A percentile compares a stretch with the other conserved stretches of the same genome.
phyloP scores from a whole-genome alignment of 176 grass and related monocot genomes.

The Bothriochloa decipiens region DNA sequence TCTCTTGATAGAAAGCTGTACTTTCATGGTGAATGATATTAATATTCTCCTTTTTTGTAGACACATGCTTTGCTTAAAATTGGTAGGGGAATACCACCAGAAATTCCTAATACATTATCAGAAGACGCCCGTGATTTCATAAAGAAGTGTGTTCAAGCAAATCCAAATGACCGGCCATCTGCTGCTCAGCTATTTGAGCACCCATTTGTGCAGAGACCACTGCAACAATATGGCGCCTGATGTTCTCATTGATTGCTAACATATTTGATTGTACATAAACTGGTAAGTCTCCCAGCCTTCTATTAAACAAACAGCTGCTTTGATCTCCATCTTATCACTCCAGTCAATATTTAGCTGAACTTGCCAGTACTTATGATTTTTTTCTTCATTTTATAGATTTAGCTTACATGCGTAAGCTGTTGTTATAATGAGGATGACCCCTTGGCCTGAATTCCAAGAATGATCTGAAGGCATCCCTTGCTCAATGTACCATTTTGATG shows the following conservation, averaged over 20 bases:
- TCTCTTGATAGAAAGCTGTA: not conserved
- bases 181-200: conserved; percentile 71
- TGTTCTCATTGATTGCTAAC: conserved; percentile 32
- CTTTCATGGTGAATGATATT: conserved; percentile 33
- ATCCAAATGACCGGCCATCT: conserved; percentile 68
- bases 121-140: conserved; percentile 87
- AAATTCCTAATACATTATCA: conserved; percentile 62
- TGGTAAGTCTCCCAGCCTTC: conserved; percentile 29
- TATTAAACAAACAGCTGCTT: not conserved
- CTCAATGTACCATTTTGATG: not conserved
- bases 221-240: conserved; percentile 17
- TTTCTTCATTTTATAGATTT: conserved; percentile 30
- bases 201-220: conserved; percentile 66
- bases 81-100: conserved; percentile 70
- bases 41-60: conserved; percentile 48
- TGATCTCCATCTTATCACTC: not conserved
- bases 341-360: not conserved
- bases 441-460: not conserved
- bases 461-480: not conserved
- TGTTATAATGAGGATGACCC: conserved; percentile 25
- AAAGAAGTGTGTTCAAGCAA: conserved; percentile 58
- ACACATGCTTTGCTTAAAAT: conserved; percentile 76
- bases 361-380: conserved; percentile 6
- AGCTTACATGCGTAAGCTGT: not conserved
- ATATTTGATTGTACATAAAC: conserved; percentile 44